Conservation (phyloP, 2,329 filamentous ascomycete species). For the Plectosphaerella cucumerina region DNA sequence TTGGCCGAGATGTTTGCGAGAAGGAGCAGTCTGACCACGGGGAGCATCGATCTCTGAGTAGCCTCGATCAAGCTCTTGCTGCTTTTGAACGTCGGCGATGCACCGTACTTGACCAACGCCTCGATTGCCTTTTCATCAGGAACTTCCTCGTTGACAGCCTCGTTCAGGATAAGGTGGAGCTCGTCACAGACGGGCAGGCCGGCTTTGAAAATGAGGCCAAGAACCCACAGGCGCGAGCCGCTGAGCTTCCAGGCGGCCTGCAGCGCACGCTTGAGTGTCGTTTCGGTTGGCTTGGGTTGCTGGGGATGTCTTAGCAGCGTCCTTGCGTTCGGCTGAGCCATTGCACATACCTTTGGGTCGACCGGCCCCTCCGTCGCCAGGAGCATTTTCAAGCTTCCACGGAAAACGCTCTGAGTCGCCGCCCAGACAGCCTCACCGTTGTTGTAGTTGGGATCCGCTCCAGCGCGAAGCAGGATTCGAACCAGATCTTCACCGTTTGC, state of each 20-base stretch:
- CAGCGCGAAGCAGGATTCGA: conserved; percentile 43
- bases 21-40: conserved; percentile 38
- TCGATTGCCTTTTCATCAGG: conserved; percentile 11
- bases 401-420: conserved; percentile 46
- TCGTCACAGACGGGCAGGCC: conserved; percentile 44
- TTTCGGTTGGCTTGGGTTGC: conserved; percentile 40
- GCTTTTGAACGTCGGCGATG: conserved; percentile 45
- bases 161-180: conserved; percentile 44
- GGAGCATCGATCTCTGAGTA: conserved; percentile 30
- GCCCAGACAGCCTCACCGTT: conserved; percentile 52
- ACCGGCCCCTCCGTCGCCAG: conserved; percentile 40
- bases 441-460: conserved; percentile 52
- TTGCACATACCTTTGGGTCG: conserved; percentile 32
- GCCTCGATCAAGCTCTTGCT: conserved; percentile 51
- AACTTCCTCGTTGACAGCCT: conserved; percentile 49
- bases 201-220: conserved; percentile 47
- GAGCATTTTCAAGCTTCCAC: conserved; percentile 46
- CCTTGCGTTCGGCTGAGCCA: background rate
- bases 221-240: conserved; percentile 42
- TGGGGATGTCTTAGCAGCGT: conserved; percentile 7
- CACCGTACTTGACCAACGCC: conserved; percentile 32
- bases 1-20: conserved; percentile 31
- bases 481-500: conserved; percentile 44
- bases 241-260: conserved; percentile 50
- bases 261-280: conserved; percentile 45